Base-by-base conservation (phyloP, 495 filamentous ascomycete species). In the Xylaria grammica region DNA sequence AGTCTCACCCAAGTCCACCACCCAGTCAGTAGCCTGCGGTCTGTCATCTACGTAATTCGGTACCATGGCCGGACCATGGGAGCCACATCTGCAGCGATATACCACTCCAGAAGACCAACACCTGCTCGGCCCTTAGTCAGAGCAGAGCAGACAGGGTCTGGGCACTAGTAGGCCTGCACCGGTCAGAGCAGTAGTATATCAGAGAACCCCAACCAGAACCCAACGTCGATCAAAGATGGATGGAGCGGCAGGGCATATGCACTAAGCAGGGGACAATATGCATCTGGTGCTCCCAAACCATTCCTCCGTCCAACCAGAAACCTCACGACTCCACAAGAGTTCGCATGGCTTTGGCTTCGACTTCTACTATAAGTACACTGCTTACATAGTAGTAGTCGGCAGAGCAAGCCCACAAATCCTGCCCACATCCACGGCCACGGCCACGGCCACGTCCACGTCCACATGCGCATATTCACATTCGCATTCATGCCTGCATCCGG, bases 271-370 rank as follows among this genome's bases (percentile, higher is more conserved):
- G 36, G 54, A 13, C 4, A 13, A 38, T 38, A 46, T 59, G 29
- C 10, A 27, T 55, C 29, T 29, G 22, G 27, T 8, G 29, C 2
- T 38, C 40, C n/a, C 22, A 32, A 62, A 24, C 32, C 24, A 46
- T 55, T 20, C 29, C 11, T 36, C 5, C 38, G 20, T 26, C 26
- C 49, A 54, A 44, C 48, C 32, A 62, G n/a, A 45, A 53, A 17
- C 48, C 26, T 48, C 20, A 63, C 40, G 30, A 42, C 50, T 45
- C 60, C 60, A 36, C 60, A n/a, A 44, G 44, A 29, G 60, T 63
- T 63, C 60, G 60, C 60, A 63, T 59, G 36, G 56, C 56, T 51
- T 17, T 5, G 26, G 10, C 38, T 54, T 27, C 26, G 11, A 44
- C 48, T 53, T 26, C 26, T 27, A n/a, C n/a, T n/a, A n/a, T n/a